These are phyloP conservation scores for Knoxdaviesia capensis DNA, from an alignment of 2,329 filamentous ascomycete genomes.

Conservation along the genomic window DNA sequence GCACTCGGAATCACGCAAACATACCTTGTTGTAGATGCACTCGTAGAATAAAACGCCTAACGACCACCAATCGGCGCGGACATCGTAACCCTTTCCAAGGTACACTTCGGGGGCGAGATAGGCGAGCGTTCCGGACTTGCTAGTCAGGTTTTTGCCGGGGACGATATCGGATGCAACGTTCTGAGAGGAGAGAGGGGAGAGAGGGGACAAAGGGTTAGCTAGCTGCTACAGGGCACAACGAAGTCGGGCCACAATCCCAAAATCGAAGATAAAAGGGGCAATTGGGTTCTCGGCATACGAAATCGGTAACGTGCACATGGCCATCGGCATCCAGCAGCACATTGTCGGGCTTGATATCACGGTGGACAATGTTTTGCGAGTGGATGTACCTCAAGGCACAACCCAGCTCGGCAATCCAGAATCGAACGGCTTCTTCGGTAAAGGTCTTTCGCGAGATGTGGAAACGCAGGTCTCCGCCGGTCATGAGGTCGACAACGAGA, in stretches of 20 bases:
- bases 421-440: conserved; percentile 87
- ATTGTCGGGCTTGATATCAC: conserved; percentile 85
- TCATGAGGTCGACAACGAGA: conserved; percentile 96
- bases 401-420: conserved; percentile 90
- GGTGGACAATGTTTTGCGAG: conserved; percentile 69
- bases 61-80: conserved; percentile 96
- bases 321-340: conserved; percentile 73
- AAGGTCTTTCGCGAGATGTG: conserved; percentile 97
- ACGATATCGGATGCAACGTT: conserved; percentile 92
- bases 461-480: conserved; percentile 85
- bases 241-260: not conserved
- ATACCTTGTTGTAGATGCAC: conserved; percentile 95
- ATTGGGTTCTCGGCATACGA: conserved; percentile 32
- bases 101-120: conserved; percentile 96
- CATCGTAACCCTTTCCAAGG: conserved; percentile 68
- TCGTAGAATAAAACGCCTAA: conserved; percentile 96
- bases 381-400: conserved; percentile 83
- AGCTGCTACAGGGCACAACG: not conserved
- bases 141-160: conserved; percentile 64
- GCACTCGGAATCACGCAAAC: conserved; percentile 7
- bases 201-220: no score
- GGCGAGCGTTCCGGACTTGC: conserved; percentile 89
- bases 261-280: not conserved
- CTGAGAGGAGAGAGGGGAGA: conserved; percentile 21
- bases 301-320: conserved; percentile 94